phyloP scores from a whole-genome alignment of 2,329 filamentous ascomycete species.

The Orbilia oligospora region DNA sequence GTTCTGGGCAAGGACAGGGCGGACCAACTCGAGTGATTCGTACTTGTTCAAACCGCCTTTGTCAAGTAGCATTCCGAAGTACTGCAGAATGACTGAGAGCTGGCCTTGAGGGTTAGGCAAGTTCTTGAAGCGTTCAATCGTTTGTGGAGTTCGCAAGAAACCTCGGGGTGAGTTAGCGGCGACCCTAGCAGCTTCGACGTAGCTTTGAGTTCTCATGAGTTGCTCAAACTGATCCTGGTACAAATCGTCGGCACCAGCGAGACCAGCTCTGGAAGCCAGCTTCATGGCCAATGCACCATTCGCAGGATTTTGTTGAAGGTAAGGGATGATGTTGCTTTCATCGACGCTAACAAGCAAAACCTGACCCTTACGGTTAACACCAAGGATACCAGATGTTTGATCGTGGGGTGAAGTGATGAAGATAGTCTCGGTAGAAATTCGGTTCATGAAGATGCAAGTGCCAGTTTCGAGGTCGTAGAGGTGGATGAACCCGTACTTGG shows the following conservation, averaged over 20 bases:
- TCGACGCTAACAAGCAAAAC: conserved; percentile 94
- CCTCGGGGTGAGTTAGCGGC: conserved; percentile 96
- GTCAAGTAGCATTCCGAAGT: conserved; percentile 96
- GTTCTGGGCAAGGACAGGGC: conserved; percentile 92
- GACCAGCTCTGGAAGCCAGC: conserved; percentile 91
- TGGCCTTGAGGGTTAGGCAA: conserved; percentile 84
- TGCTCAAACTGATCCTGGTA: conserved; percentile 95
- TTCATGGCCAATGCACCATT: conserved; percentile 95
- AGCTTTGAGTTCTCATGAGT: conserved; percentile 83
- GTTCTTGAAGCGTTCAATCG: conserved; percentile 95
- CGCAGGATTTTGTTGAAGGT: conserved; percentile 95
- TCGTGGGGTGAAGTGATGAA: conserved; percentile 91
- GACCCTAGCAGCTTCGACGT: conserved; percentile 90
- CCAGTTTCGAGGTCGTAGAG: conserved; percentile 97
- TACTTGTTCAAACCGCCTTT: conserved; percentile 93
- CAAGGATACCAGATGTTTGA: conserved; percentile 88
- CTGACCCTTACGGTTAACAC: conserved; percentile 97
- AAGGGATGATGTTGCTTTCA: conserved; percentile 90
- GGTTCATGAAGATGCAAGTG: conserved; percentile 98
- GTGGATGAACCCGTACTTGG: conserved; percentile 99
- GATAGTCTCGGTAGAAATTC: conserved; percentile 98
- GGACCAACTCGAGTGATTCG: conserved; percentile 92
- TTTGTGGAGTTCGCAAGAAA: conserved; percentile 93
- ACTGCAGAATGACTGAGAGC: conserved; percentile 94
- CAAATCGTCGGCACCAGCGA: conserved; percentile 93